Base-by-base conservation (phyloP, 805 yeast genomes). In the Starmerella floris region DNA sequence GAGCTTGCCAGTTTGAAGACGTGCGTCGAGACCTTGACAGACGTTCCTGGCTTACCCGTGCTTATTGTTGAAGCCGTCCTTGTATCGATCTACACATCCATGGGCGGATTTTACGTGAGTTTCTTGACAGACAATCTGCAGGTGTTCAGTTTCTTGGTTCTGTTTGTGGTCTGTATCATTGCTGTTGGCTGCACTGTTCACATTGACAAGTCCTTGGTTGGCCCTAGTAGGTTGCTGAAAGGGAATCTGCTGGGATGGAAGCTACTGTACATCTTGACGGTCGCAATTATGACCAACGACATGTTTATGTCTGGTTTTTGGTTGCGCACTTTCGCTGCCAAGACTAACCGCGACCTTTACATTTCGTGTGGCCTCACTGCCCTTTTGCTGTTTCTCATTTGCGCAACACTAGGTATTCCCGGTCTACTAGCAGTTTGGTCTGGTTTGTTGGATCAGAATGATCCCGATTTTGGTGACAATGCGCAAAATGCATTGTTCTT, bases 351-450 rank as follows among this genome's bases (percentile, higher is more conserved):
- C 50, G 95, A 85, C 56, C 68, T 87, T 53, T 60, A 72, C 60
- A 72, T 83, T 51, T 93, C 91, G 22, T 74, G 85, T 41, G 67
- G 77, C 3, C 64, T 87, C 46, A 94, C 95, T 0, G 71, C 87
- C 0, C 59, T 81, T 44, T 70, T 80, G 20, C 65, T 77, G 35
- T 73, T 79, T 43, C 65, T 69, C 13, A 68, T 84, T 44, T 74
- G 79, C 47, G 73, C 81, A 0, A 67, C 84, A 37, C 76, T 79
- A 35, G 97, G 96, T 19, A 66, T 76, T 39, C 73, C 94, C 2
- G 96, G 96, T 10, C 69, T 87, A 49, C 59, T 85, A 38, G 95
- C 94, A 3, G 95, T 83, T 17, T 87, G 96, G 96, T 74, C 87
- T 0, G 88, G 88, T 1, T 58, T 77, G 45, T 61, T 66, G 8